Evolutionary conservation across 2,329 filamentous ascomycete genomes (phyloP).

Genomic region (Epichloe sp.): DNA sequence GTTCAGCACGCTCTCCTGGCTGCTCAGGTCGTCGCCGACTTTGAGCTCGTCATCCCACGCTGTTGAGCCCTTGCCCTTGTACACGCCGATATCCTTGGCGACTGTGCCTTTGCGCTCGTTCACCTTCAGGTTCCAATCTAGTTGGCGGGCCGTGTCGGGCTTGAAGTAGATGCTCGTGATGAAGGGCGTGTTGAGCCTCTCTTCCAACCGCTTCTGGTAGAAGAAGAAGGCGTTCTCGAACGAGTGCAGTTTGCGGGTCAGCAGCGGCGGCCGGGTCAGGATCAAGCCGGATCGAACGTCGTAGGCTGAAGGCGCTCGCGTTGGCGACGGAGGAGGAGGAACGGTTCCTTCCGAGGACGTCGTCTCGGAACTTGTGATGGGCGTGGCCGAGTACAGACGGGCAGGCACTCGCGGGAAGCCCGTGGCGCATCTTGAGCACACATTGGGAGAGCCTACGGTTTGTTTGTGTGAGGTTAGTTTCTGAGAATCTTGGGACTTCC

Average conservation of each 20-base stretch:
- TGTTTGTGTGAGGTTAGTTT: background rate
- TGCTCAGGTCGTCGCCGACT: conserved; percentile 56
- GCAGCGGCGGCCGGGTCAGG: conserved; percentile 73
- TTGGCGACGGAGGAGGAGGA: conserved; percentile 6
- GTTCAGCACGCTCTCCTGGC: conserved; percentile 51
- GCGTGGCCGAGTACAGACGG: conserved; percentile 24
- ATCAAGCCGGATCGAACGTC: conserved; percentile 55
- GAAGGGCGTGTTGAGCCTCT: conserved; percentile 79
- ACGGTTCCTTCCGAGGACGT: conserved; percentile 9
- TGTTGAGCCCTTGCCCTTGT: conserved; percentile 54
- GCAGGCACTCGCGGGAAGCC: conserved; percentile 14
- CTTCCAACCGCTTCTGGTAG: conserved; percentile 93
- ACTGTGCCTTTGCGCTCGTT: conserved; percentile 58
- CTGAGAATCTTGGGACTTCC: no score
- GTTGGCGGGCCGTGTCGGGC: conserved; percentile 66
- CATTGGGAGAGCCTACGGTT: conserved; percentile 16
- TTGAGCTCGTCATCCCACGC: conserved; percentile 89
- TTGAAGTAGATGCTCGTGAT: conserved; percentile 92
- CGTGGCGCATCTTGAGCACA: conserved; percentile 27
- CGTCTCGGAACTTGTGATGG: conserved; percentile 9
- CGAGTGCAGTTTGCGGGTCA: conserved; percentile 70
- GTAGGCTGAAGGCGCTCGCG: conserved; percentile 21
- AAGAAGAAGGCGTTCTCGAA: conserved; percentile 94
- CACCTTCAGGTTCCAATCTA: conserved; percentile 85
- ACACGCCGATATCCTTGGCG: conserved; percentile 73